These are phyloP conservation scores for Senecio squalidus DNA, from an alignment of 140 eudicot genomes.

Conservation along the genomic window DNA sequence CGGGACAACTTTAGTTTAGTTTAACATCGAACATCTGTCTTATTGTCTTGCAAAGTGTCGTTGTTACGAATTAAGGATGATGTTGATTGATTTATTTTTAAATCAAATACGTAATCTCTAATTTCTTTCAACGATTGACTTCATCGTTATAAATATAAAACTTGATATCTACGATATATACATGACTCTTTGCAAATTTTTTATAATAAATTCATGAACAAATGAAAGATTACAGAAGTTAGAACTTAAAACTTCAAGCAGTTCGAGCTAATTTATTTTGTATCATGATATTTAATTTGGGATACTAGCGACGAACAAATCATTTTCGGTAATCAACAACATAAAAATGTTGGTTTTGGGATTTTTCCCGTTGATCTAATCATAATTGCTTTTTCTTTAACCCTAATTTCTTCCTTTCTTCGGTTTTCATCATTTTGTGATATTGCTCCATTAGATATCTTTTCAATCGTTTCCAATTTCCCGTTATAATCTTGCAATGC, in stretches of 20 bases:
- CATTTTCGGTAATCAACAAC: neutral
- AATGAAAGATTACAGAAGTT: too few species aligned
- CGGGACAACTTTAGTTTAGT: neutral
- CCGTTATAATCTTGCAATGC: conserved; percentile 12
- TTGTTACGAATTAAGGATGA: neutral
- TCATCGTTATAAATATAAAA: too few species aligned
- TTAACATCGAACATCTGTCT: conserved; percentile 8
- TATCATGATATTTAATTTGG: neutral
- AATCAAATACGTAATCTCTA: too few species aligned
- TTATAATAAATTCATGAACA: too few species aligned
- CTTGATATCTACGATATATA: too few species aligned
- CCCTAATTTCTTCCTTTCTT: conserved; percentile 14
- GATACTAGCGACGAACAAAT: neutral
- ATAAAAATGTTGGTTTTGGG: conserved; percentile 17
- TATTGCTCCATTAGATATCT: conserved; percentile 6
- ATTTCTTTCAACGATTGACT: too few species aligned
- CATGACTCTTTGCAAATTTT: too few species aligned
- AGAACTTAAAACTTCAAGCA: too few species aligned
- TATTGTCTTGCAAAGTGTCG: neutral
- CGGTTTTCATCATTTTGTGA: neutral
- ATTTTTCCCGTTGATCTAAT: conserved; percentile 22
- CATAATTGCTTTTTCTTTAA: conserved; percentile 19
- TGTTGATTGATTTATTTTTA: too few species aligned
- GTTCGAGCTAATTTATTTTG: neutral
- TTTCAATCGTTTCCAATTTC: conserved; percentile 19